Conservation (phyloP, 2,329 filamentous ascomycete genomes). For the Teratosphaeria destructans region DNA sequence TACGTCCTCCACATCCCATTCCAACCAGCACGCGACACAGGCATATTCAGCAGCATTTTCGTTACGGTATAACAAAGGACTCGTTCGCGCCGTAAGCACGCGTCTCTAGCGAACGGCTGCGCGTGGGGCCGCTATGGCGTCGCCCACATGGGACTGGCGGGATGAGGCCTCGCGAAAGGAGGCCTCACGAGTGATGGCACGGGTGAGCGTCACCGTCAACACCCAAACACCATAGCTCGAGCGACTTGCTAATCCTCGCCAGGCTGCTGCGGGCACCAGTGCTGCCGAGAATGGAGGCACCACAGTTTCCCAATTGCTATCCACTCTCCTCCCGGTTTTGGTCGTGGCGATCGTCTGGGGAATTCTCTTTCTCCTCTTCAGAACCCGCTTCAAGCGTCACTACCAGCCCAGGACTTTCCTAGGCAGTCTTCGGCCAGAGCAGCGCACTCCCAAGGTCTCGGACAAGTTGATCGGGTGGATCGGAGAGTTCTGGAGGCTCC, state of each 20-base stretch:
- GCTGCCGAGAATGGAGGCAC: slow-evolving; percentile 2
- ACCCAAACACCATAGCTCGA: background rate
- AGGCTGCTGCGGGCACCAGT: background rate
- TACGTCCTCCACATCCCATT: background rate
- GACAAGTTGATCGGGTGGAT: slow-evolving; percentile 32
- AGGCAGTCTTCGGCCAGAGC: slow-evolving; percentile 30
- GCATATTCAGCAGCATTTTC: background rate
- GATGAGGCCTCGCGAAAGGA: background rate
- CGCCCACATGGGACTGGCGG: background rate
- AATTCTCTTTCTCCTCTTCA: slow-evolving; percentile 31
- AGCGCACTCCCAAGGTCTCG: slow-evolving; percentile 30
- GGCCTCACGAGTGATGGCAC: background rate
- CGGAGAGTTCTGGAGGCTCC: slow-evolving; percentile 40
- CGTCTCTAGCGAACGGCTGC: background rate
- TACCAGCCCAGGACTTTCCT: slow-evolving; percentile 37
- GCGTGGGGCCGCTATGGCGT: background rate
- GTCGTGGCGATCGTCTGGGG: slow-evolving; percentile 25
- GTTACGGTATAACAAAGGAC: background rate
- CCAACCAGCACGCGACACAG: background rate
- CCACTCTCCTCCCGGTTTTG: slow-evolving; percentile 27
- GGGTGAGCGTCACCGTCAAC: background rate
- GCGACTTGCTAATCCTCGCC: background rate
- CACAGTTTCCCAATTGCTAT: slow-evolving; percentile 25
- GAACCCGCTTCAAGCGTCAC: slow-evolving; percentile 33
- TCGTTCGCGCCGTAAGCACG: background rate